These are phyloP conservation scores for Laetiporus sulphureus DNA, from an alignment of 1,284 basidiomycete genomes.

Conservation along the genomic window DNA sequence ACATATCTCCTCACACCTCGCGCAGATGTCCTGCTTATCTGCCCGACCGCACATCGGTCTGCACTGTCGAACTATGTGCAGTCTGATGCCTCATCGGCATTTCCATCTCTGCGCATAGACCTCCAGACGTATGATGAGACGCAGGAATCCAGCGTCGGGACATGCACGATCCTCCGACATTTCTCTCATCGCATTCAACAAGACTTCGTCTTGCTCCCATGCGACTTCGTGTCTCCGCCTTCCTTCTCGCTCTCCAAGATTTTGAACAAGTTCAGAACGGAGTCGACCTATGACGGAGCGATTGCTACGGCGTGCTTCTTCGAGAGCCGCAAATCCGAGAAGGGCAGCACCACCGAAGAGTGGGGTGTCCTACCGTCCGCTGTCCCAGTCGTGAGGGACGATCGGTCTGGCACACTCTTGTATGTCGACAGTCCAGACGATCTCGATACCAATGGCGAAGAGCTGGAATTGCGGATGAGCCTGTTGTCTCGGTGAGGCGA, in stretches of 20 bases:
- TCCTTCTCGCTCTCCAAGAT: constrained; percentile 64
- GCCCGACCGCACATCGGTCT: constrained; percentile 67
- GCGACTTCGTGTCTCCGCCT: constrained; percentile 81
- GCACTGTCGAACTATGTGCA: constrained; percentile 78
- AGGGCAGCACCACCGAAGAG: constrained; percentile 52
- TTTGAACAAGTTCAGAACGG: constrained; percentile 77
- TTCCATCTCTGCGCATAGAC: constrained; percentile 61
- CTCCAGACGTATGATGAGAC: constrained; percentile 73
- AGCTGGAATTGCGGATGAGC: constrained; percentile 67
- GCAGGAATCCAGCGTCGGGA: constrained; percentile 55
- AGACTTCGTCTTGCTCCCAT: constrained; percentile 89
- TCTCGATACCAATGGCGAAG: constrained; percentile 60
- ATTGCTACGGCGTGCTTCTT: constrained; percentile 81
- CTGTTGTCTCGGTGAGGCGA: constrained; percentile 53
- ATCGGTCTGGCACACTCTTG: constrained; percentile 58
- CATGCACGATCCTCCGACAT: constrained; percentile 63
- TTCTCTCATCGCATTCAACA: constrained; percentile 63
- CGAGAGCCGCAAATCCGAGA: constrained; percentile 47
- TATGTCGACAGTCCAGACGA: constrained; percentile 65
- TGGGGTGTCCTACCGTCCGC: constrained; percentile 45
- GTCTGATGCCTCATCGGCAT: constrained; percentile 50
- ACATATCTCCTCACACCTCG: constrained; percentile 5
- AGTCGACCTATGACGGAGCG: constrained; percentile 55
- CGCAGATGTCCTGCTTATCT: constrained; percentile 80
- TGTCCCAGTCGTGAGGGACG: constrained; percentile 60